These are phyloP conservation scores for Coccomyxa subellipsoidea DNA, from an alignment of 163 green algal species.

Conservation along the genomic window DNA sequence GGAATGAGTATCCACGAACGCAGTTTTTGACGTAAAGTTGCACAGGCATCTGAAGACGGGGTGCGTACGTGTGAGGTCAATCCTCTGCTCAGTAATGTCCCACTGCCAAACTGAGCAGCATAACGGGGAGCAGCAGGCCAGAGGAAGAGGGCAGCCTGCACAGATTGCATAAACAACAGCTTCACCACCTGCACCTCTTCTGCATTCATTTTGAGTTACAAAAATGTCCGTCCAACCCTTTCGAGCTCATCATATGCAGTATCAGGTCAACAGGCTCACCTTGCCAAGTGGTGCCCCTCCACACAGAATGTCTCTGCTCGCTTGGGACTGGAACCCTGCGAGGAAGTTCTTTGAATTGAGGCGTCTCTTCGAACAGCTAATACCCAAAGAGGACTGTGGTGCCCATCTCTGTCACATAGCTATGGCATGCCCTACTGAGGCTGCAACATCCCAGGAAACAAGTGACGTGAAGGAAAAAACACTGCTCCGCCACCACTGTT, in stretches of 20 bases:
- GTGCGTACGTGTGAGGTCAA: slow-evolving; percentile 1
- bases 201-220: too few species aligned
- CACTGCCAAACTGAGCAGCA: not conserved
- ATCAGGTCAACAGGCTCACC: too few species aligned
- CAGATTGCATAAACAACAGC: not conserved
- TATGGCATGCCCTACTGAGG: too few species aligned
- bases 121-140: not conserved
- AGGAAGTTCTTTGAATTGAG: not conserved
- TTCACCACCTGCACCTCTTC: too few species aligned
- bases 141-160: not conserved
- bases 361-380: not conserved
- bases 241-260: too few species aligned
- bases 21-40: too few species aligned
- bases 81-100: not conserved
- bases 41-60: too few species aligned
- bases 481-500: too few species aligned
- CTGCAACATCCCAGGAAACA: too few species aligned
- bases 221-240: too few species aligned
- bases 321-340: not conserved
- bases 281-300: not conserved
- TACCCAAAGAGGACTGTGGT: not conserved
- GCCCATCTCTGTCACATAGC: not conserved
- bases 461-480: too few species aligned
- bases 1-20: too few species aligned
- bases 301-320: not conserved